Base-by-base conservation (phyloP, 1,284 basidiomycete genomes). In the Entoloma clypeatum region DNA sequence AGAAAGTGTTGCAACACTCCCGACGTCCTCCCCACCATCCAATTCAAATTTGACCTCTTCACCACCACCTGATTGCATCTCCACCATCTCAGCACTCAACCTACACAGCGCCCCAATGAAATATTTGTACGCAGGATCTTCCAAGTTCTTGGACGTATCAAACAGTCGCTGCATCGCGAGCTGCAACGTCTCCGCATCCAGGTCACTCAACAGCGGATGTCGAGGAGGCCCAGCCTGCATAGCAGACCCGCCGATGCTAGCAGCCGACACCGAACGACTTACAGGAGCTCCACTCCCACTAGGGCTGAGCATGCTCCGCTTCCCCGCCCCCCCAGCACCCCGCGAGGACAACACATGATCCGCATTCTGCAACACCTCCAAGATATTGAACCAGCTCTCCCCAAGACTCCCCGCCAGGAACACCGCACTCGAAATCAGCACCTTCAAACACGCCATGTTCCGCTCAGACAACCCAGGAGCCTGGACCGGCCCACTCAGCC, bases 301-400 rank as follows among this genome's bases (percentile, higher is more conserved):
- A 3, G 60, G 60, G 11, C 57, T 65, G n/a, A 59, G 50, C 10
- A 69, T 52, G 11, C 64, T 64, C 37, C 65, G 69, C 43, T 67
- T 68, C 33, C 55, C 59, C 16, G 54, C 30, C 22, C 52, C 48
- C 5, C 58, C 40, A 7, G 63, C 57, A 8, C 70, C 77, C 51
- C 78, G 82, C 36, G 77, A 68, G 2, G 79, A 77, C 19, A 96
- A 69, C 11, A 96, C 88, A 55, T 91, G 92, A 52, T 94, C 92
- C 5, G 92, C 92, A 53, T 93, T 95, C 63, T 96, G 92, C 25
- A 96, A 64, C 1, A 86, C 81, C 57, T 96, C 92, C 33, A 99
- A 74, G 5, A 98, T 78, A 32, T 86, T 77, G 58, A 91, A 92
- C 95, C 95, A 99, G 48, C 86, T 90, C 26, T 80, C 74, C 7